Percentiles rank a stretch among this genome's conserved stretches.
Evolutionary conservation across 352 stramenopile genomes (phyloP).

Genomic region (Globisporangium lucens): DNA sequence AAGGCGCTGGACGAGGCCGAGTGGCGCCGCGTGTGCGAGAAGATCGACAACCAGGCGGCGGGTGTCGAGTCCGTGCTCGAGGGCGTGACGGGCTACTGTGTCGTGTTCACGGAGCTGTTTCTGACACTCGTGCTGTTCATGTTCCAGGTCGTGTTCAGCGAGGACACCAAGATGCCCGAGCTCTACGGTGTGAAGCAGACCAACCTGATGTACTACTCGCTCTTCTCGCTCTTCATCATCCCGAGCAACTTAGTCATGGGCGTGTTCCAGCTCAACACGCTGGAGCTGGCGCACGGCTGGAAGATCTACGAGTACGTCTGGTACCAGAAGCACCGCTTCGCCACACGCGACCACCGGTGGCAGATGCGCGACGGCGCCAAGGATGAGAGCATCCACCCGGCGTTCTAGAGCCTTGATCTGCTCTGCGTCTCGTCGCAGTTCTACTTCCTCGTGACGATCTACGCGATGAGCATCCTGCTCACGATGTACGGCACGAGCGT

Average conservation of each 20-base stretch:
- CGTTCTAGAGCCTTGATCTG: constrained; percentile 92
- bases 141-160: constrained; percentile 89
- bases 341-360: constrained; percentile 92
- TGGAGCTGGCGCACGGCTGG: constrained; percentile 96
- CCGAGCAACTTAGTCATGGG: constrained; percentile 93
- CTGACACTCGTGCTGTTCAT: constrained; percentile 83
- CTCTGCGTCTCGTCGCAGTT: constrained; percentile 95
- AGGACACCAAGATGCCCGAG: constrained; percentile 89
- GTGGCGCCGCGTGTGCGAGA: constrained; percentile 92
- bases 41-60: constrained; percentile 91
- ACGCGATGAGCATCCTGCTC: constrained; percentile 86
- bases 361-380: constrained; percentile 77
- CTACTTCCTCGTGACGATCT: constrained; percentile 90
- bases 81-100: constrained; percentile 86
- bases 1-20: constrained; percentile 91
- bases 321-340: constrained; percentile 96
- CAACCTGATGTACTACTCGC: constrained; percentile 93
- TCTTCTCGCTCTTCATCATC: constrained; percentile 95
- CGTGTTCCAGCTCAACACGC: constrained; percentile 93
- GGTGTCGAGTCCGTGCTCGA: constrained; percentile 94
- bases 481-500: constrained; percentile 93
- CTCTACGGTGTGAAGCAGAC: constrained; percentile 92
- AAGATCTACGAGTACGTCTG: constrained; percentile 97
- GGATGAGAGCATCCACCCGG: constrained; percentile 92
- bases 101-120: constrained; percentile 88